Evolutionary conservation across 331 rosid species (phyloP).

Genomic region (Quercus phellos): DNA sequence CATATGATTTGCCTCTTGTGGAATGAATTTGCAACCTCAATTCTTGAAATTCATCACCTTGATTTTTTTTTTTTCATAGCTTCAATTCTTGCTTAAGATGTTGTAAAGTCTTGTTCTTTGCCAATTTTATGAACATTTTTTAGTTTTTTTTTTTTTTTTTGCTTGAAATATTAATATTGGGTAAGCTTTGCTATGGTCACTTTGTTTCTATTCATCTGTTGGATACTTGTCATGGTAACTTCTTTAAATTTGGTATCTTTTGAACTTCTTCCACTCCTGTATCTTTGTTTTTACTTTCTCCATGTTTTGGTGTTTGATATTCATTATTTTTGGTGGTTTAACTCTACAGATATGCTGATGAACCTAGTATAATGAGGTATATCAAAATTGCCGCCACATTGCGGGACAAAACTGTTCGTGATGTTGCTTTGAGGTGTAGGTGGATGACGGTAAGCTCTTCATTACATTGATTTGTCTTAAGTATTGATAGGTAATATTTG

Average conservation of each 20-base stretch:
- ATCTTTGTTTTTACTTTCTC: slow-evolving; percentile 6
- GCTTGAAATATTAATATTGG: background rate
- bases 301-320: slow-evolving; percentile 15
- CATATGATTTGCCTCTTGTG: background rate
- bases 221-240: background rate
- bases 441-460: slow-evolving; percentile 87
- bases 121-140: background rate
- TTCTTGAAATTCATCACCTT: slow-evolving; percentile 4
- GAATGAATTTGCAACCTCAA: background rate
- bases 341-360: slow-evolving; percentile 60
- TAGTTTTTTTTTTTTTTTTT: slow-evolving; percentile 7
- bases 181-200: background rate
- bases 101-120: background rate
- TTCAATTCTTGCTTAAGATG: slow-evolving; percentile 9
- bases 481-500: too few species aligned
- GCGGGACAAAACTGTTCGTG: slow-evolving; percentile 94
- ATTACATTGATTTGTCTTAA: background rate
- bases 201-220: background rate
- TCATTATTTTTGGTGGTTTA: slow-evolving; percentile 2
- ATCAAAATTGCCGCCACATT: slow-evolving; percentile 88
- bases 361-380: slow-evolving; percentile 88
- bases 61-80: background rate
- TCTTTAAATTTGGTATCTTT: background rate
- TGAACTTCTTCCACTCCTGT: slow-evolving; percentile 1
- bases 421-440: slow-evolving; percentile 99